These are phyloP conservation scores for Pulveroboletus sp. DNA, from an alignment of 768 basidiomycete species.

Conservation along the genomic window DNA sequence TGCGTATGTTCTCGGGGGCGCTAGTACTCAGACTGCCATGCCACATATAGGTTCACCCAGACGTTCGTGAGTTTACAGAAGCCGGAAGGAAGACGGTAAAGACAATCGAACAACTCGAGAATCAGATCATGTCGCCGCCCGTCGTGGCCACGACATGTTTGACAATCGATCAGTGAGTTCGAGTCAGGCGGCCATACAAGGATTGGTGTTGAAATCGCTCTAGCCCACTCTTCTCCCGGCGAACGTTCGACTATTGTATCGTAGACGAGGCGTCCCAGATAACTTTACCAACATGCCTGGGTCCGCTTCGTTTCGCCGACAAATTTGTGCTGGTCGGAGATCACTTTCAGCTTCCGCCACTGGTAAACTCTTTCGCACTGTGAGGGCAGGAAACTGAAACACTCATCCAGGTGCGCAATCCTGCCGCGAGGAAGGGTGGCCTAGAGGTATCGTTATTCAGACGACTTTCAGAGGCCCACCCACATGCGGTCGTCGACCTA, in stretches of 20 bases:
- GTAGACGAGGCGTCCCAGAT: slow-evolving; percentile 98
- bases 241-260: slow-evolving; percentile 94
- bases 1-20: neutral
- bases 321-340: slow-evolving; percentile 95
- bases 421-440: slow-evolving; percentile 75
- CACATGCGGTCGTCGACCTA: slow-evolving; percentile 80
- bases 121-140: slow-evolving; percentile 79
- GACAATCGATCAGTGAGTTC: slow-evolving; percentile 85
- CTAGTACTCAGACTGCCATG: slow-evolving; percentile 2
- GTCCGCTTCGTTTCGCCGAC: slow-evolving; percentile 85
- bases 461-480: slow-evolving; percentile 82
- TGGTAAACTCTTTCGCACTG: slow-evolving; percentile 46
- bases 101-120: slow-evolving; percentile 79
- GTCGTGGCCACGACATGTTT: slow-evolving; percentile 97
- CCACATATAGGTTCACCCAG: slow-evolving; percentile 69
- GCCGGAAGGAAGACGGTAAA: slow-evolving; percentile 49
- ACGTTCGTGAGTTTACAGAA: slow-evolving; percentile 68
- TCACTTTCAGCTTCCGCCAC: slow-evolving; percentile 93
- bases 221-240: slow-evolving; percentile 79
- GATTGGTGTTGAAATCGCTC: slow-evolving; percentile 4
- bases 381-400: neutral
- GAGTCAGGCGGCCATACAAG: neutral
- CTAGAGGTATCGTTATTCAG: slow-evolving; percentile 89
- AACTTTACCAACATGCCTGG: slow-evolving; percentile 91
- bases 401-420: slow-evolving; percentile 68